phyloP scores from a whole-genome alignment of 495 filamentous ascomycete genomes.

The Talaromyces proteolyticus region DNA sequence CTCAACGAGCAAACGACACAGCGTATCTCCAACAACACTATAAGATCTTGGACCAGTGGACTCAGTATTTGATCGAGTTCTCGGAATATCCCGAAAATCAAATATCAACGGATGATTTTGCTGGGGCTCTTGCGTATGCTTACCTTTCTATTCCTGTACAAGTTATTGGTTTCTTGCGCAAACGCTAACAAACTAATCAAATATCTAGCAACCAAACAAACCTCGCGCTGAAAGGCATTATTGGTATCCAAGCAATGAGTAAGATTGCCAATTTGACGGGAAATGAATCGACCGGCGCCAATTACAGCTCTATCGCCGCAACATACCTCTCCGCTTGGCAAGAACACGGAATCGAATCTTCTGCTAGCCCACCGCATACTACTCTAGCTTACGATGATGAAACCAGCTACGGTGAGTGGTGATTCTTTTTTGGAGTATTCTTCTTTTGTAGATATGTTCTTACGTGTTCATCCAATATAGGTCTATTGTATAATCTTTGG shows the following conservation, averaged over 20 bases:
- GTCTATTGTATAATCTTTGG: slow-evolving; percentile 48
- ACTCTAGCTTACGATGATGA: slow-evolving; percentile 67
- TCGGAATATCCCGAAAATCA: slow-evolving; percentile 36
- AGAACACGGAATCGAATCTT: slow-evolving; percentile 60
- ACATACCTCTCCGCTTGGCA: slow-evolving; percentile 75
- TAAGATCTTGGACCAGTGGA: slow-evolving; percentile 29
- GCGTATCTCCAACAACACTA: slow-evolving; percentile 20
- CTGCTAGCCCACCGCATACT: slow-evolving; percentile 65
- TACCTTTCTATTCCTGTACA: background rate
- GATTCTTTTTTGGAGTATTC: background rate
- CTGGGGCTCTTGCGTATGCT: slow-evolving; percentile 58
- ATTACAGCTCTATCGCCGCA: slow-evolving; percentile 62
- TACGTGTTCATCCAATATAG: slow-evolving; percentile 14
- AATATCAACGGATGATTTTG: slow-evolving; percentile 74
- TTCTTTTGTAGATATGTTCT: background rate
- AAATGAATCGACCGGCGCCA: slow-evolving; percentile 51
- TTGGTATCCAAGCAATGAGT: slow-evolving; percentile 86
- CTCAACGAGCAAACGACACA: slow-evolving; percentile 33
- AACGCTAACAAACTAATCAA: background rate
- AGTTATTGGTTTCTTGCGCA: background rate
- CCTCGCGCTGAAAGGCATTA: slow-evolving; percentile 83
- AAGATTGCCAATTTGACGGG: slow-evolving; percentile 64
- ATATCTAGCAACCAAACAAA: slow-evolving; percentile 71
- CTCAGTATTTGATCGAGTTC: slow-evolving; percentile 38
- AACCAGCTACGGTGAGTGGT: slow-evolving; percentile 15